Conservation (phyloP, 352 stramenopile genomes). For the Globisporangium cylindrosporum region DNA sequence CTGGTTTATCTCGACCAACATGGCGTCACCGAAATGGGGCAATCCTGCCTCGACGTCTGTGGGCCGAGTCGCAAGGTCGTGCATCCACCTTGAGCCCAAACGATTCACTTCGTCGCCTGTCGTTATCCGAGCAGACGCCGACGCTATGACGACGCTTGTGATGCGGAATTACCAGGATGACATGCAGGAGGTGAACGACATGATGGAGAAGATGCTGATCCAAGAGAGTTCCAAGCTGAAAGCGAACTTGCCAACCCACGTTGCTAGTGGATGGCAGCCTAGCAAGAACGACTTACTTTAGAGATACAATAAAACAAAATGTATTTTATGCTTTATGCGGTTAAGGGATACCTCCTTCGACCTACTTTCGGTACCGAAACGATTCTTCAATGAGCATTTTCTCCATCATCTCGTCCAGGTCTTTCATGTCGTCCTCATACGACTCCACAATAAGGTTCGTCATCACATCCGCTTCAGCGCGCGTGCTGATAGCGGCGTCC, state of each 20-base stretch:
- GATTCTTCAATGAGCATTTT: constrained; percentile 13
- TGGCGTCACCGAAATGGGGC: neutral
- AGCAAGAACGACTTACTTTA: too few relatives aligned
- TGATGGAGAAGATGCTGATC: constrained; percentile 52
- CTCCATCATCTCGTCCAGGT: constrained; percentile 13
- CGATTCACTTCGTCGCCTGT: neutral
- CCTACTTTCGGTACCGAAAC: neutral
- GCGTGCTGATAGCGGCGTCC: neutral
- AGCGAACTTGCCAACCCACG: neutral
- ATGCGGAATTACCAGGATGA: constrained; percentile 55
- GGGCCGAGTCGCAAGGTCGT: neutral
- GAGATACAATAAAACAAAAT: too few relatives aligned
- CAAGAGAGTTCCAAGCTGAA: constrained; percentile 24
- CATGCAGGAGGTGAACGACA: constrained; percentile 39
- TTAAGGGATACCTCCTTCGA: neutral
- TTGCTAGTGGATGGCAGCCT: neutral
- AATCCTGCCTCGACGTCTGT: neutral
- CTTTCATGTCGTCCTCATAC: constrained; percentile 2
- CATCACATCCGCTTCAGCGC: neutral
- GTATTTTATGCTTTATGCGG: too few relatives aligned
- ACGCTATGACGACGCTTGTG: constrained; percentile 51
- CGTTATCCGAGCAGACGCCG: constrained; percentile 23
- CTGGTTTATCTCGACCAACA: neutral
- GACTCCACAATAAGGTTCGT: neutral
- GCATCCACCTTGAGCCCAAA: constrained; percentile 12